Evolutionary conservation across 495 filamentous ascomycete genomes (phyloP).

Genomic region (Friedmanniomyces endolithicus): DNA sequence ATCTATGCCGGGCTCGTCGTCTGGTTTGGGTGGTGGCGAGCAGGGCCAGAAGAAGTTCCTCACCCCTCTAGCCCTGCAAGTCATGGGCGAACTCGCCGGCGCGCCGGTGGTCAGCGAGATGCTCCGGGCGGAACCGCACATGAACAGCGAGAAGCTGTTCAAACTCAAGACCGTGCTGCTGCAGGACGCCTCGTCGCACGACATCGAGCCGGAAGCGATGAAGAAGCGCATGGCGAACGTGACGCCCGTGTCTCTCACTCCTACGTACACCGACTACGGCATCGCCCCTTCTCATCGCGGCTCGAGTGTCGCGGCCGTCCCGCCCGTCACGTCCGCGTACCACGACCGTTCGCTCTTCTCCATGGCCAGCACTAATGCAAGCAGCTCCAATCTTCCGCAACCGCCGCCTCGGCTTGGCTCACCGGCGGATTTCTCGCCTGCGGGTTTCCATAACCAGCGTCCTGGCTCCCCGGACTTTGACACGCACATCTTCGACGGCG

Average conservation of each 20-base stretch:
- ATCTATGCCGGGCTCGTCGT: not conserved
- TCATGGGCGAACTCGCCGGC: slow-evolving; percentile 12
- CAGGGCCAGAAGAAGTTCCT: slow-evolving; percentile 9
- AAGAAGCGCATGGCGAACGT: slow-evolving; percentile 9
- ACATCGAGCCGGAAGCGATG: slow-evolving; percentile 11
- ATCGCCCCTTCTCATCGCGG: not conserved
- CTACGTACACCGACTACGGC: slow-evolving; percentile 8
- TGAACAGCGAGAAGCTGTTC: slow-evolving; percentile 21
- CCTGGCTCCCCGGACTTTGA: slow-evolving; percentile 11
- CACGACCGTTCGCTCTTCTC: slow-evolving; percentile 5
- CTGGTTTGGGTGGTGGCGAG: not conserved
- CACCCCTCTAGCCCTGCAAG: slow-evolving; percentile 17
- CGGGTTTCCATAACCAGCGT: not conserved
- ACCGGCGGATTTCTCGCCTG: slow-evolving; percentile 1
- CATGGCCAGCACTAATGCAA: not conserved
- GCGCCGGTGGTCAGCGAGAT: slow-evolving; percentile 19
- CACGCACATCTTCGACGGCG: slow-evolving; percentile 11
- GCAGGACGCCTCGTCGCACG: slow-evolving; percentile 5
- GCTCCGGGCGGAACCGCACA: slow-evolving; percentile 16
- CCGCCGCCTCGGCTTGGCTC: slow-evolving; percentile 10
- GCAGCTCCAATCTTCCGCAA: not conserved
- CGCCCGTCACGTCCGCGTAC: not conserved
- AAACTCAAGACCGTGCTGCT: slow-evolving; percentile 16
- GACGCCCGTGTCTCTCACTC: slow-evolving; percentile 2
- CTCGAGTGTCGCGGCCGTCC: not conserved